Evolutionary conservation across 2,329 filamentous ascomycete genomes (phyloP).

Genomic region (Xylariales sp.): DNA sequence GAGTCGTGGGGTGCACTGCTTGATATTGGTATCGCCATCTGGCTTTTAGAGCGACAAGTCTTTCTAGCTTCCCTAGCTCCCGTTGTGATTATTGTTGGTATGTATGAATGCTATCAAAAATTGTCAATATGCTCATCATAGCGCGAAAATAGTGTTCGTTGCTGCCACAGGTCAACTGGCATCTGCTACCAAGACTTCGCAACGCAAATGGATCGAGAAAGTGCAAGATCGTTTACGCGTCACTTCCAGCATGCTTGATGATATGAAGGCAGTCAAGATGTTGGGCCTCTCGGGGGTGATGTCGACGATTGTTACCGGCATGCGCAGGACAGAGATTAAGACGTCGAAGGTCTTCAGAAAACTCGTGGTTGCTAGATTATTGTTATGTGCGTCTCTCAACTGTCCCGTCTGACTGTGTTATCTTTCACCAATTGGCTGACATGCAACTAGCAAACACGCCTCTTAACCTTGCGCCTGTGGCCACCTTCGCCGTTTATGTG

Average conservation of each 20-base stretch:
- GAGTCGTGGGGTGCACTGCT: constrained; percentile 24
- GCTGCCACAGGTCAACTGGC: constrained; percentile 14
- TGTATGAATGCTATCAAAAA: neutral
- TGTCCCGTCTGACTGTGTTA: too few relatives aligned
- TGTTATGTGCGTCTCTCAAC: too few relatives aligned
- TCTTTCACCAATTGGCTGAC: too few relatives aligned
- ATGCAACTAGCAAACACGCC: constrained; percentile 7
- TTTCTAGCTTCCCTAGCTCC: constrained; percentile 15
- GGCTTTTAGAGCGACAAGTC: constrained; percentile 25
- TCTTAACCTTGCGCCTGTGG: constrained; percentile 5
- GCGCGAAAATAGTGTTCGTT: constrained; percentile 12
- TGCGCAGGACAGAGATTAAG: constrained; percentile 25
- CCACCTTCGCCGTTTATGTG: constrained; percentile 6
- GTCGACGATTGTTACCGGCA: constrained; percentile 18
- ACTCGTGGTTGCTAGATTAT: constrained; percentile 15
- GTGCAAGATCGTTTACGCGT: constrained; percentile 38
- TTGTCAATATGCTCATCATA: constrained; percentile 12
- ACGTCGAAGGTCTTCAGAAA: constrained; percentile 24
- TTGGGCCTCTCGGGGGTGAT: constrained; percentile 27
- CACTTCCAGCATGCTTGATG: constrained; percentile 35
- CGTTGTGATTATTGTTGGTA: constrained; percentile 3
- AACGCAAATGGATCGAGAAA: constrained; percentile 35
- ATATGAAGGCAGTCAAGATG: constrained; percentile 44
- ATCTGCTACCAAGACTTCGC: constrained; percentile 16
- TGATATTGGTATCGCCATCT: constrained; percentile 24